Conservation (phyloP, 768 basidiomycete genomes). For the Boletus vermiculosoides region DNA sequence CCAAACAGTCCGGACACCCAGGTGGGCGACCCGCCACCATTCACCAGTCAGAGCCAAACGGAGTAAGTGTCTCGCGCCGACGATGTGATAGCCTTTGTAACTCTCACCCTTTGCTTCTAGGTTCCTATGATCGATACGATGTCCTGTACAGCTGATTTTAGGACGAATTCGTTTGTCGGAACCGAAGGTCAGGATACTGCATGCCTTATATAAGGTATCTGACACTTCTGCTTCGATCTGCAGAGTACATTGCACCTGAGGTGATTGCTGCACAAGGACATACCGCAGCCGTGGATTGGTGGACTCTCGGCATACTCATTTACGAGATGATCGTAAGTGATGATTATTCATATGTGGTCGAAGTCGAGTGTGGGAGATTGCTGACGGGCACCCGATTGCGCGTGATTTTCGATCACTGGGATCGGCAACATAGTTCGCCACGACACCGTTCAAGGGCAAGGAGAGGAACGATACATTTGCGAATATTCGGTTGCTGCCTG, state of each 20-base stretch:
- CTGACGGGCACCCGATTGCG: slow-evolving; percentile 37
- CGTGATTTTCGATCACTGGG: slow-evolving; percentile 22
- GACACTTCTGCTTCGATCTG: slow-evolving; percentile 16
- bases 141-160: slow-evolving; percentile 95
- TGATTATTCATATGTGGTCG: slow-evolving; percentile 26
- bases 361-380: slow-evolving; percentile 23
- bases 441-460: slow-evolving; percentile 97
- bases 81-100: slow-evolving; percentile 7
- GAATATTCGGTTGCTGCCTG: slow-evolving; percentile 87
- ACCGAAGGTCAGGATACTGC: slow-evolving; percentile 76
- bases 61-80: slow-evolving; percentile 50
- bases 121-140: slow-evolving; percentile 94
- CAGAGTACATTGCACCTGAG: slow-evolving; percentile 99
- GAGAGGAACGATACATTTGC: slow-evolving; percentile 94
- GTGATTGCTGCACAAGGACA: slow-evolving; percentile 96
- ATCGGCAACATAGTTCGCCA: slow-evolving; percentile 71
- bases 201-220: slow-evolving; percentile 12
- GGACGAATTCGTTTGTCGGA: slow-evolving; percentile 98
- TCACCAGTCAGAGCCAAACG: slow-evolving; percentile 81
- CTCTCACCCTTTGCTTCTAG: slow-evolving; percentile 38
- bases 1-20: slow-evolving; percentile 88
- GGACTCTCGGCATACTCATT: slow-evolving; percentile 97
- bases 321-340: slow-evolving; percentile 96
- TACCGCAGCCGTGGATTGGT: slow-evolving; percentile 99
- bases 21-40: slow-evolving; percentile 86